Evolutionary conservation across 805 yeast species (phyloP).

Genomic region (Sugiyamaella boreocaroliniensis): DNA sequence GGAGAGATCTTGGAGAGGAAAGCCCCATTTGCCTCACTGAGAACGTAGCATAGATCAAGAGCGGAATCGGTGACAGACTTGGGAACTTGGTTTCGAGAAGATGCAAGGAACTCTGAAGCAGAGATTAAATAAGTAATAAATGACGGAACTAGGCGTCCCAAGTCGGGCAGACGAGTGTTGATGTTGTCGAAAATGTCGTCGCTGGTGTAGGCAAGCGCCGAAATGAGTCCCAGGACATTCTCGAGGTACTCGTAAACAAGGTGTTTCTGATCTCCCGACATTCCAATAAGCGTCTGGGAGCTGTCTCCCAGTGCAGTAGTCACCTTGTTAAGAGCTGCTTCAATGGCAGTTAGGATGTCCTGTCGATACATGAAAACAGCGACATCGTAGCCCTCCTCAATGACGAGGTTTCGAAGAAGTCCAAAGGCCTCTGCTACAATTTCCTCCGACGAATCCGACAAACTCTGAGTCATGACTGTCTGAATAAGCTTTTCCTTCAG

Average conservation of each 20-base stretch:
- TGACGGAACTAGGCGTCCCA: constrained; percentile 4
- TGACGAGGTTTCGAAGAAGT: constrained; percentile 65
- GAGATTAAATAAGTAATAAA: not conserved
- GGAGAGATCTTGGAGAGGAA: constrained; percentile 12
- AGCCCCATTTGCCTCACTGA: constrained; percentile 26
- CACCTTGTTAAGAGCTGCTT: constrained; percentile 35
- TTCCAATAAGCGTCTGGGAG: not conserved
- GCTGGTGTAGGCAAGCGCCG: constrained; percentile 54
- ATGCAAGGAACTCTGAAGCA: not conserved
- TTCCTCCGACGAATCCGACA: constrained; percentile 65
- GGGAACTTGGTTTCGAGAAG: not conserved
- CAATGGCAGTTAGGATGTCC: constrained; percentile 62
- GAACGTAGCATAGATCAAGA: constrained; percentile 27
- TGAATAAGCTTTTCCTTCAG: constrained; percentile 68
- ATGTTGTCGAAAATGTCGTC: constrained; percentile 48
- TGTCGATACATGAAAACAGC: constrained; percentile 70
- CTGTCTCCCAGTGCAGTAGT: constrained; percentile 4
- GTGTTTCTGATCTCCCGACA: constrained; percentile 35
- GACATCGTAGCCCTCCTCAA: constrained; percentile 85
- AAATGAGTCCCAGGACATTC: constrained; percentile 60
- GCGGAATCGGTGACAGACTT: constrained; percentile 17
- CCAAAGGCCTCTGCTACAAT: constrained; percentile 78
- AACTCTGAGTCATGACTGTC: constrained; percentile 52
- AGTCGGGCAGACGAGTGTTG: constrained; percentile 22
- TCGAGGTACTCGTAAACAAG: constrained; percentile 63